These are phyloP conservation scores for Biscutella laevigata DNA, from an alignment of 441 rosid genomes.

Conservation along the genomic window DNA sequence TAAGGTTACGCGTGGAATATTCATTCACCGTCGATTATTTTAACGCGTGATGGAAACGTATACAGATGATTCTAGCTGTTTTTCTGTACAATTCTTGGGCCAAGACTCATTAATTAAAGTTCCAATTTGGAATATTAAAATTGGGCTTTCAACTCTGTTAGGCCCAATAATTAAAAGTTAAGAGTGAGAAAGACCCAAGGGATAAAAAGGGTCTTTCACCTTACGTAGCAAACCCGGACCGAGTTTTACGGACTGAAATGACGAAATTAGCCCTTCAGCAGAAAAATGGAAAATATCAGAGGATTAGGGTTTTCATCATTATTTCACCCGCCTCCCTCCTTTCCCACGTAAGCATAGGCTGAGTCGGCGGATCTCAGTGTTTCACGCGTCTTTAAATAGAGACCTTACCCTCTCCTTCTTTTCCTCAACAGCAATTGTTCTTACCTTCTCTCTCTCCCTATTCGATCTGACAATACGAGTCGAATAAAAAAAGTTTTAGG, in stretches of 20 bases:
- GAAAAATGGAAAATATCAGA: too few species aligned
- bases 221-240: slow-evolving; percentile 24
- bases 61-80: slow-evolving; percentile 1
- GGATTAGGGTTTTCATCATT: slow-evolving; percentile 19
- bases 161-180: slow-evolving; percentile 3
- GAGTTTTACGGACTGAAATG: slow-evolving; percentile 18
- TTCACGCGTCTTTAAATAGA: slow-evolving; percentile 31
- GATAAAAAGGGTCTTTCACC: slow-evolving; percentile 7
- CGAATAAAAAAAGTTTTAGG: background rate
- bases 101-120: background rate
- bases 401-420: slow-evolving; percentile 6
- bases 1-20: background rate
- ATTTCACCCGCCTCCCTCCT: background rate
- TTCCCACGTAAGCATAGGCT: slow-evolving; percentile 13
- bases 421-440: slow-evolving; percentile 10
- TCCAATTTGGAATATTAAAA: background rate
- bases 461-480: background rate
- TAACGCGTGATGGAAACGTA: slow-evolving; percentile 11
- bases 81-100: background rate
- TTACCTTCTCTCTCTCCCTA: background rate
- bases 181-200: slow-evolving; percentile 14
- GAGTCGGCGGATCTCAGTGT: slow-evolving; percentile 28
- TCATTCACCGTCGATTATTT: background rate
- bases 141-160: background rate
- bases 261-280: slow-evolving; percentile 11